Conservation (phyloP, 2,329 filamentous ascomycete species). For the Diplodia seriata region DNA sequence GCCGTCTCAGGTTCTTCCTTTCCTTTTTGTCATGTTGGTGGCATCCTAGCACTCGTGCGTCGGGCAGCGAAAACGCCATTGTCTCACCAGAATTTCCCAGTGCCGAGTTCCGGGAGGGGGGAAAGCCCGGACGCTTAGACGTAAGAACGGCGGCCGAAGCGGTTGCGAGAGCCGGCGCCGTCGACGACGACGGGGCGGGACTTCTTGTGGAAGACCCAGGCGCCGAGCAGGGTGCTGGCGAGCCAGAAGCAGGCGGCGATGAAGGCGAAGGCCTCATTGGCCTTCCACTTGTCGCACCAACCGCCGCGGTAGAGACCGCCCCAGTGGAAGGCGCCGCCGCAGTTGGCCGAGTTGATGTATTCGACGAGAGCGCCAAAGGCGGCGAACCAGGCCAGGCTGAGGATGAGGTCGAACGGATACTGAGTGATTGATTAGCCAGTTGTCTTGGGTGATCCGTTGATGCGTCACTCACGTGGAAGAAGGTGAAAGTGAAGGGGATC, state of each 20-base stretch:
- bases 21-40: neutral
- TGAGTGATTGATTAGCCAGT: neutral
- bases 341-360: slow-evolving; percentile 40
- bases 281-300: slow-evolving; percentile 73
- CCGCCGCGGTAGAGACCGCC: slow-evolving; percentile 57
- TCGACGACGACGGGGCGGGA: slow-evolving; percentile 33
- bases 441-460: neutral
- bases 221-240: slow-evolving; percentile 62
- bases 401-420: slow-evolving; percentile 73
- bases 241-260: slow-evolving; percentile 75
- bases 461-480: slow-evolving; percentile 58
- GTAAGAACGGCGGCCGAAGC: slow-evolving; percentile 35
- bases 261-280: slow-evolving; percentile 74
- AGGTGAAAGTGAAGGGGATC: slow-evolving; percentile 71
- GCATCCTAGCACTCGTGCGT: neutral
- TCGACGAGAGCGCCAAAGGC: slow-evolving; percentile 64
- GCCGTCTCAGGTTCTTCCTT: neutral
- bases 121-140: slow-evolving; percentile 32
- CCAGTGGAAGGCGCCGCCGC: slow-evolving; percentile 58
- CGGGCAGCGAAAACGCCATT: slow-evolving; percentile 9
- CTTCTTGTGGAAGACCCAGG: slow-evolving; percentile 36
- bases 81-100: slow-evolving; percentile 4
- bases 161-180: slow-evolving; percentile 33
- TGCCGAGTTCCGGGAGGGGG: slow-evolving; percentile 15
- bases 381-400: slow-evolving; percentile 74